Percentiles rank a stretch among this genome's conserved stretches.
These are phyloP conservation scores for Nakaseomyces uthaithaninus DNA, from an alignment of 1,139 yeast genomes.

Conservation along the genomic window DNA sequence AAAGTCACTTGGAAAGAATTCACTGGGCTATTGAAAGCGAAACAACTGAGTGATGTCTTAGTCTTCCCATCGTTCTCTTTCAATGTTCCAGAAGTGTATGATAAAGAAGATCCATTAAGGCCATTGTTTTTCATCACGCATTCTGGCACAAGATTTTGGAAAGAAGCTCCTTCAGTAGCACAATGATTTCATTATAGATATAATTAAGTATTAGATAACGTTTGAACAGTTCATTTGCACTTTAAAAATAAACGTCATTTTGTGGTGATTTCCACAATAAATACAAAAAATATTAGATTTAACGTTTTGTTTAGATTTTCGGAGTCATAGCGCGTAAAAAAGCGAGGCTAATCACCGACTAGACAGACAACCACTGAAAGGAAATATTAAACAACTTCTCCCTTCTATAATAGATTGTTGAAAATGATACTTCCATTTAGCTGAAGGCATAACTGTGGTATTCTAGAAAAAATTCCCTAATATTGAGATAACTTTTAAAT, in stretches of 20 bases:
- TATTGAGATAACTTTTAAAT: neutral
- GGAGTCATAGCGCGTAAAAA: no score
- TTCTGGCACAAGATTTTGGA: constrained; percentile 29
- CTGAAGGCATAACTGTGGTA: no score
- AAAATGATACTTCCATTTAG: no score
- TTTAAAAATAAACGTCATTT: neutral
- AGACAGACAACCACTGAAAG: neutral
- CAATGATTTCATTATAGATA: constrained; percentile 7
- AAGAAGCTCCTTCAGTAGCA: constrained; percentile 24
- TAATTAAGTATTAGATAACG: no score
- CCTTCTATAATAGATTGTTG: no score
- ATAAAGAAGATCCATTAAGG: constrained; percentile 22
- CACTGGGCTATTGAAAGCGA: constrained; percentile 60
- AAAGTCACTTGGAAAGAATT: constrained; percentile 54
- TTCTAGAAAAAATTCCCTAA: no score
- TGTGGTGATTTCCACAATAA: neutral
- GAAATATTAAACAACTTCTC: neutral
- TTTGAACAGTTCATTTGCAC: no score
- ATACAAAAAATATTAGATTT: neutral
- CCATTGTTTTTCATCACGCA: constrained; percentile 27
- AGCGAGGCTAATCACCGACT: neutral
- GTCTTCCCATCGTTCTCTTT: constrained; percentile 80
- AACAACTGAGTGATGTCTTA: constrained; percentile 65
- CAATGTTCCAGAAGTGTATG: constrained; percentile 27
- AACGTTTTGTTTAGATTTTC: neutral